Evolutionary conservation across 768 basidiomycete species (phyloP).

Genomic region (Hirschioporus abietinus): DNA sequence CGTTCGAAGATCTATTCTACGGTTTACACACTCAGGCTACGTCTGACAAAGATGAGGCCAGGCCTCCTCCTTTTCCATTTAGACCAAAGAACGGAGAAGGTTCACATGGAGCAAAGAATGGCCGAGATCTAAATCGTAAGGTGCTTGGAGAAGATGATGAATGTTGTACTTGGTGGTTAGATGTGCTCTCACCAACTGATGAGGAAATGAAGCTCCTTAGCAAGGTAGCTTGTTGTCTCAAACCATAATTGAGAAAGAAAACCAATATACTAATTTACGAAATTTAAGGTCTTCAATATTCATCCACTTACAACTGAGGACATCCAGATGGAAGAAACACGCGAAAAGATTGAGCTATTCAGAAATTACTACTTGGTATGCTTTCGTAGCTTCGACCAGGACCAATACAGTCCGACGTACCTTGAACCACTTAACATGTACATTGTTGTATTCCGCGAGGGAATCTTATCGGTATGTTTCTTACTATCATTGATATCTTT

Average conservation of each 20-base stretch:
- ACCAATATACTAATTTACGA: neutral
- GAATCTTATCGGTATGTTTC: constrained; percentile 78
- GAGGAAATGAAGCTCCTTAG: constrained; percentile 97
- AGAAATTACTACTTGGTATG: constrained; percentile 98
- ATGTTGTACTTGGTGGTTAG: constrained; percentile 94
- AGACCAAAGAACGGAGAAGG: neutral
- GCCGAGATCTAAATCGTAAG: constrained; percentile 1
- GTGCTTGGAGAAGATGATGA: constrained; percentile 43
- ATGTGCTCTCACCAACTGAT: constrained; percentile 89
- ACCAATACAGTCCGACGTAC: constrained; percentile 93
- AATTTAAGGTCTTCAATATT: constrained; percentile 80
- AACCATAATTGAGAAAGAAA: neutral
- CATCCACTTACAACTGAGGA: constrained; percentile 99
- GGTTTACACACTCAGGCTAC: constrained; percentile 31
- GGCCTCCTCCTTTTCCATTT: neutral
- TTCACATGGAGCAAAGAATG: constrained; percentile 6
- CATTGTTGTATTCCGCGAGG: constrained; percentile 97
- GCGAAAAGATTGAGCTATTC: constrained; percentile 99
- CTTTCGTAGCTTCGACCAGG: constrained; percentile 99
- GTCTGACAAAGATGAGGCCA: constrained; percentile 10
- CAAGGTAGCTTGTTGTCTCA: constrained; percentile 50
- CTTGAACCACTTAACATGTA: constrained; percentile 99
- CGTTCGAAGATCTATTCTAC: constrained; percentile 85
- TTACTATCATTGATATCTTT: constrained; percentile 1
- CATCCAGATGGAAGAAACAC: constrained; percentile 98